These are phyloP conservation scores for Xylogone sp. DNA, from an alignment of 2,329 filamentous ascomycete genomes.

Conservation along the genomic window DNA sequence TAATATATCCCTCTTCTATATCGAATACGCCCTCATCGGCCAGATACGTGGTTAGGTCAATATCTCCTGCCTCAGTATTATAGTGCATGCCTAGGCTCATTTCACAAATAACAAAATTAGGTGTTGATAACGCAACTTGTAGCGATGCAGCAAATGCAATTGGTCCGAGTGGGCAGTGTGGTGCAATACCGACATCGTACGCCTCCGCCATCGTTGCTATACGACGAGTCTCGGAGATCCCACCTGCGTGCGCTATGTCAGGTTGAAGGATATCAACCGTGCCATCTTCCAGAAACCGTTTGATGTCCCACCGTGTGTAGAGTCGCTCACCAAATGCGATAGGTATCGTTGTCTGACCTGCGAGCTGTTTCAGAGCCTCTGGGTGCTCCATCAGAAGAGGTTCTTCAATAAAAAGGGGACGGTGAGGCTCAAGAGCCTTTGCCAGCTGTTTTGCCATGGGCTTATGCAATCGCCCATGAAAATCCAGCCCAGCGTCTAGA, in stretches of 20 bases:
- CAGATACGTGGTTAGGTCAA: conserved; percentile 46
- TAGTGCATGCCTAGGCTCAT: conserved; percentile 60
- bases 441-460: conserved; percentile 58
- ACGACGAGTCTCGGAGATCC: conserved; percentile 49
- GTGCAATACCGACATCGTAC: conserved; percentile 53
- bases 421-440: conserved; percentile 16
- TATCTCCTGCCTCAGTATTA: conserved; percentile 42
- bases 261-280: conserved; percentile 53
- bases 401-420: neutral
- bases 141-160: conserved; percentile 53
- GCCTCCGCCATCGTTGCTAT: conserved; percentile 54
- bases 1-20: conserved; percentile 46
- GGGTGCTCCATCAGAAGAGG: conserved; percentile 48
- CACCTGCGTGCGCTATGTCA: conserved; percentile 51
- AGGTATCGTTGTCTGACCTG: conserved; percentile 44
- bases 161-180: conserved; percentile 52
- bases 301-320: conserved; percentile 53
- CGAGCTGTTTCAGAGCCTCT: conserved; percentile 49
- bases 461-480: conserved; percentile 56
- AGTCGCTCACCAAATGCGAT: conserved; percentile 54
- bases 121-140: conserved; percentile 44
- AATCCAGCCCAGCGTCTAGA: conserved; percentile 55
- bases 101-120: conserved; percentile 52
- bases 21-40: conserved; percentile 46
- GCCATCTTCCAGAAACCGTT: conserved; percentile 48